Conservation (phyloP, 176 grass and related monocot species). For the Thalia dealbata region DNA sequence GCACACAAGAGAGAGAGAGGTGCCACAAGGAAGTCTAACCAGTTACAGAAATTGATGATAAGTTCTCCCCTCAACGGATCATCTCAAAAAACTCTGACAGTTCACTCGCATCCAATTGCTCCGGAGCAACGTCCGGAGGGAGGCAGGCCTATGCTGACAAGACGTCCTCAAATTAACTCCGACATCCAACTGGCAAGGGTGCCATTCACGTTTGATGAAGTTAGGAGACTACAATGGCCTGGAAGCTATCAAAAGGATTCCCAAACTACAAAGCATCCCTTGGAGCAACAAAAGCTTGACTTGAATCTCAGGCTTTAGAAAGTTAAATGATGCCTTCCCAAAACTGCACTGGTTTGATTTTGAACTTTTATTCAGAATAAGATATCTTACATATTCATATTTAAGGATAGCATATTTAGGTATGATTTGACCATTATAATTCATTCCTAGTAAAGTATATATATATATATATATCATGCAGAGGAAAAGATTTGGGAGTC, state of each 20-base stretch:
- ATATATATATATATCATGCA: background rate
- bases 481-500: background rate
- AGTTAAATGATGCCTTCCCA: background rate
- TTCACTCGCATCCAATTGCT: background rate
- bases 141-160: background rate
- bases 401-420: background rate
- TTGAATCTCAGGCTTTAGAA: conserved; percentile 12
- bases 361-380: background rate
- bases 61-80: background rate
- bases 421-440: background rate
- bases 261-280: background rate
- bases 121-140: background rate
- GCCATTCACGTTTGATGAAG: conserved; percentile 12
- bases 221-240: conserved; percentile 4
- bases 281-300: conserved; percentile 10
- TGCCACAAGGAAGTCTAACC: conserved; percentile 5
- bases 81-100: conserved; percentile 2
- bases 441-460: background rate
- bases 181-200: background rate
- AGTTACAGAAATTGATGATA: conserved; percentile 2
- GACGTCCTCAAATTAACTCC: background rate
- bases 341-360: background rate
- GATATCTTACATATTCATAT: background rate
- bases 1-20: conserved; percentile 27
- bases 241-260: conserved; percentile 17